Evolutionary conservation across 148 eudicot genomes (phyloP).

Genomic region (Dianthus caryophyllus): DNA sequence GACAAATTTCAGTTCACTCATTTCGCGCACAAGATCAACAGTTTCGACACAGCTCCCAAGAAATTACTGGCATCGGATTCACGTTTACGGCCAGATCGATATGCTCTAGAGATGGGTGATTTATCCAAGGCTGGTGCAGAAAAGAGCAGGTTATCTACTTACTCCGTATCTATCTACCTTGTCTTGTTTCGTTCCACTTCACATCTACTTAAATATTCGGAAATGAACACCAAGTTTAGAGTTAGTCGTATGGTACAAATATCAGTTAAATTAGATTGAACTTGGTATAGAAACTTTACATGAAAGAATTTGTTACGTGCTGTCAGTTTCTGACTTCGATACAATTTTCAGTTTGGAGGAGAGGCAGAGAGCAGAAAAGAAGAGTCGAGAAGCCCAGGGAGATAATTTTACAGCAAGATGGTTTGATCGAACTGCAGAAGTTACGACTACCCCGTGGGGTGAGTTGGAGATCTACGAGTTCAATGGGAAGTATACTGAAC

Average conservation of each 20-base stretch:
- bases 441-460: constrained; percentile 84
- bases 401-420: constrained; percentile 61
- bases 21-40: constrained; percentile 81
- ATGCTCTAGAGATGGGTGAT: constrained; percentile 85
- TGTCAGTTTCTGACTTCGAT: background rate
- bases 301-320: background rate
- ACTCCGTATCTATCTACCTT: background rate
- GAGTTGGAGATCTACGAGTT: constrained; percentile 67
- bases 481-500: constrained; percentile 62
- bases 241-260: background rate
- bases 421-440: constrained; percentile 61
- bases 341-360: constrained; percentile 57
- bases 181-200: constrained; percentile 13
- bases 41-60: constrained; percentile 79
- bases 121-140: constrained; percentile 73
- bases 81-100: constrained; percentile 80
- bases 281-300: background rate
- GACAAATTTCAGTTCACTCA: constrained; percentile 76
- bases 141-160: constrained; percentile 64
- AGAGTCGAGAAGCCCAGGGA: constrained; percentile 59
- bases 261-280: background rate
- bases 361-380: constrained; percentile 81
- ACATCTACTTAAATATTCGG: background rate
- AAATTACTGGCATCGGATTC: constrained; percentile 79
- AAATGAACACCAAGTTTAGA: background rate